A percentile compares a stretch with the other conserved stretches of the same genome.
These are phyloP conservation scores for Tolypocladium endophyticum DNA, from an alignment of 2,329 filamentous ascomycete genomes.

Conservation along the genomic window DNA sequence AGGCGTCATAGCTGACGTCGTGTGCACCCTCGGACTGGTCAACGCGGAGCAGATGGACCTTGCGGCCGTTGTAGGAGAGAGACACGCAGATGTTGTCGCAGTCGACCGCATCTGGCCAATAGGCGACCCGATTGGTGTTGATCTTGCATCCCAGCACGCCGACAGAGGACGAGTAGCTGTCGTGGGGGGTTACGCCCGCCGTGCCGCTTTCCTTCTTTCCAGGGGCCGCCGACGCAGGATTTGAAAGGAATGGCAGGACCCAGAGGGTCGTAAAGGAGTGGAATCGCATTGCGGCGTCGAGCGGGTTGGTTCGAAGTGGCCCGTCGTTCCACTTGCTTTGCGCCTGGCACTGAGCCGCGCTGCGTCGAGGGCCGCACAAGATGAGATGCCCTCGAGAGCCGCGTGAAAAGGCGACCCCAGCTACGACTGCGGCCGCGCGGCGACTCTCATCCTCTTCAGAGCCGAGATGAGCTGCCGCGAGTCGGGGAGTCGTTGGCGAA, in stretches of 20 bases:
- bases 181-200: conserved; percentile 40
- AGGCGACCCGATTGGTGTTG: conserved; percentile 48
- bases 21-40: conserved; percentile 46
- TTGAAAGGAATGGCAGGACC: neutral
- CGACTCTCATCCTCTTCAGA: neutral
- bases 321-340: neutral
- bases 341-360: neutral
- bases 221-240: neutral
- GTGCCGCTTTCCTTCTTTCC: conserved; percentile 5
- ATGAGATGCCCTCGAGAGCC: neutral
- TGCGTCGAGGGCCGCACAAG: neutral
- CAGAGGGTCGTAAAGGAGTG: neutral
- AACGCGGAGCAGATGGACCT: conserved; percentile 47
- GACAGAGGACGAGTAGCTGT: conserved; percentile 45
- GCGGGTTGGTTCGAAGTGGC: neutral
- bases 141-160: conserved; percentile 53
- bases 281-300: neutral
- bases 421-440: neutral
- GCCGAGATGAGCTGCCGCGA: neutral
- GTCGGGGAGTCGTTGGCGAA: neutral
- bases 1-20: conserved; percentile 51
- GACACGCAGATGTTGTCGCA: conserved; percentile 47
- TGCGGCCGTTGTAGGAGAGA: conserved; percentile 36
- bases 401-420: neutral
- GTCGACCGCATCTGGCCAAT: conserved; percentile 45